Conservation (phyloP, 1,139 yeast species). For the Candida gigantensis region DNA sequence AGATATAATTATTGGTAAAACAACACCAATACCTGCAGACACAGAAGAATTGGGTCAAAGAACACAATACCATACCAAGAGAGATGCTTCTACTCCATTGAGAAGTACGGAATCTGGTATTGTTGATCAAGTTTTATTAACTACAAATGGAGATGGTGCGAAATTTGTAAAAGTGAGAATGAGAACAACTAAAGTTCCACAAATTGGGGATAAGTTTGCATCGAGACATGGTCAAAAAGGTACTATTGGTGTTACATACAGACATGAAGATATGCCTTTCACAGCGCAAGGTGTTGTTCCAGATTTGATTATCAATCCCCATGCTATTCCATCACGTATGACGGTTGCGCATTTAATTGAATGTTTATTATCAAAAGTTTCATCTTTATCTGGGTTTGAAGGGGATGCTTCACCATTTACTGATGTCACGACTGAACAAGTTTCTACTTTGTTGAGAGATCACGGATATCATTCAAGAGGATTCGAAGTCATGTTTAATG, state of each 20-base stretch:
- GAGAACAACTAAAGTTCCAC: slow-evolving; percentile 98
- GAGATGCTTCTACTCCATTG: slow-evolving; percentile 97
- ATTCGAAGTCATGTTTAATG: slow-evolving; percentile 96
- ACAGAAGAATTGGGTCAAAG: slow-evolving; percentile 98
- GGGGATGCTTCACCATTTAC: slow-evolving; percentile 99
- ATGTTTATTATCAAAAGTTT: slow-evolving; percentile 93
- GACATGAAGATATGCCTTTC: slow-evolving; percentile 99
- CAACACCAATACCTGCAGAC: slow-evolving; percentile 98
- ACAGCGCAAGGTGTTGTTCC: slow-evolving; percentile 97
- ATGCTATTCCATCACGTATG: slow-evolving; percentile 99
- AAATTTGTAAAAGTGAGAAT: slow-evolving; percentile 96
- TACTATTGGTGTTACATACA: slow-evolving; percentile 98
- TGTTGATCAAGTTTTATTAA: slow-evolving; percentile 93
- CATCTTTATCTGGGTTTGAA: slow-evolving; percentile 91
- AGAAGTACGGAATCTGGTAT: slow-evolving; percentile 98
- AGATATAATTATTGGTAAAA: slow-evolving; percentile 96
- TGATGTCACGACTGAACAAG: slow-evolving; percentile 96
- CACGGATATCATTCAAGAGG: slow-evolving; percentile 99
- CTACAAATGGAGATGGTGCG: slow-evolving; percentile 97
- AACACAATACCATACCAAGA: slow-evolving; percentile 95
- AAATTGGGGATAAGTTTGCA: slow-evolving; percentile 98
- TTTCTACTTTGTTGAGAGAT: slow-evolving; percentile 85
- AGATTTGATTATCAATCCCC: slow-evolving; percentile 95
- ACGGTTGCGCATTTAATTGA: slow-evolving; percentile 99
- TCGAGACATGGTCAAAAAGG: slow-evolving; percentile 99